These are phyloP conservation scores for Marasmius tenuissimus DNA, from an alignment of 1,284 basidiomycete species.

Conservation along the genomic window DNA sequence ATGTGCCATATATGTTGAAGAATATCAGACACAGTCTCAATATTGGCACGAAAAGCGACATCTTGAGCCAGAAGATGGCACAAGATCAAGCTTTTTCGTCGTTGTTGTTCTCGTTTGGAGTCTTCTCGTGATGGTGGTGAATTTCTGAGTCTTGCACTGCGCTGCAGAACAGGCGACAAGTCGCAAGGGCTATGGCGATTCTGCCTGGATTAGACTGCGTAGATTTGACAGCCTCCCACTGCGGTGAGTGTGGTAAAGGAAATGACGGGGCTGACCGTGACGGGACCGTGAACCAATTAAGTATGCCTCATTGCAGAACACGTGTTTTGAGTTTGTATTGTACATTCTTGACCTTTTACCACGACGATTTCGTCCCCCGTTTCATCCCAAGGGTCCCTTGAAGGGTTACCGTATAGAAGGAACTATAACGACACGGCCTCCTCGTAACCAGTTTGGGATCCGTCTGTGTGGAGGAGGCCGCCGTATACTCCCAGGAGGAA, in stretches of 20 bases:
- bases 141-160: neutral
- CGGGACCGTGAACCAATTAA: neutral
- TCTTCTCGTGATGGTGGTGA: neutral
- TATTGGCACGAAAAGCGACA: conserved; percentile 68
- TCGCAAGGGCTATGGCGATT: neutral
- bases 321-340: neutral
- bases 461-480: too few relatives aligned
- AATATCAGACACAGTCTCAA: conserved; percentile 71
- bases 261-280: neutral
- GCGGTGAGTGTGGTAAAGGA: neutral
- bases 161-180: neutral
- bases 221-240: neutral
- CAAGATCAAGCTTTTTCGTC: neutral
- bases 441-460: too few relatives aligned
- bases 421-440: too few relatives aligned
- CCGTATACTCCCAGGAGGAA: too few relatives aligned
- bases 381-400: too few relatives aligned
- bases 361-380: too few relatives aligned
- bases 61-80: conserved; percentile 26
- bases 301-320: neutral
- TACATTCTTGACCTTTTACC: too few relatives aligned
- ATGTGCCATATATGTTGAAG: conserved; percentile 78
- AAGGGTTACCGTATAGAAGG: too few relatives aligned
- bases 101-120: neutral
- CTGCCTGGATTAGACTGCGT: neutral